These are phyloP conservation scores for Xylariaceae sp. DNA, from an alignment of 2,329 filamentous ascomycete genomes.

Conservation along the genomic window DNA sequence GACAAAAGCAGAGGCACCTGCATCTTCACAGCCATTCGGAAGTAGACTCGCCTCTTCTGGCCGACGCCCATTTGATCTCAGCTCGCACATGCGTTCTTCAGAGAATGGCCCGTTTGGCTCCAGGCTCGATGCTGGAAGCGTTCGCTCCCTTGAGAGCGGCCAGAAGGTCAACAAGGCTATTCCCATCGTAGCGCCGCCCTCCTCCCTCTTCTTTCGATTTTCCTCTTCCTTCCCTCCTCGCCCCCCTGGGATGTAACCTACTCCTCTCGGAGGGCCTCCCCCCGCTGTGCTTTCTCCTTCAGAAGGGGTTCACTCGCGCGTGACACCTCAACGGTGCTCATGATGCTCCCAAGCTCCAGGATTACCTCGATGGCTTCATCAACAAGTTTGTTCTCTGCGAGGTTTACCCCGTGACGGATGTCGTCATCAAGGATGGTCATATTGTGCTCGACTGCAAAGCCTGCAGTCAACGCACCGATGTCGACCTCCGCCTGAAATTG, in stretches of 20 bases:
- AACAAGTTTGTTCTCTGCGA: constrained; percentile 98
- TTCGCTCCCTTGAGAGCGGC: constrained; percentile 16
- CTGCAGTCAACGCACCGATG: constrained; percentile 86
- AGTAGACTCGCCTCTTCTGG: constrained; percentile 3
- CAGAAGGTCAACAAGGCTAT: constrained; percentile 26
- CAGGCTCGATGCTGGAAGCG: constrained; percentile 13
- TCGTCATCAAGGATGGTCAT: constrained; percentile 85
- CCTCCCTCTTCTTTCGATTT: no score
- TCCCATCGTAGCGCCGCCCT: constrained; percentile 27
- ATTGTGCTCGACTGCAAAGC: constrained; percentile 98
- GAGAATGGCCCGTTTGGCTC: constrained; percentile 21
- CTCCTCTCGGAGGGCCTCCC: no score
- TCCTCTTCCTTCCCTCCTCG: no score
- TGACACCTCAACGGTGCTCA: constrained; percentile 99
- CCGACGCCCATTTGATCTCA: constrained; percentile 6
- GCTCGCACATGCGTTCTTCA: constrained; percentile 5
- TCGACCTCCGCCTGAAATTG: constrained; percentile 90
- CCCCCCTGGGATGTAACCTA: no score
- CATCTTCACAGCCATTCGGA: not conserved
- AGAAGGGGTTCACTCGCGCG: no score
- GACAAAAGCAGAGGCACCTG: constrained; percentile 24
- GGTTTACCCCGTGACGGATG: constrained; percentile 96
- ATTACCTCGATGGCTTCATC: constrained; percentile 98
- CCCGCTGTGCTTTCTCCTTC: no score
- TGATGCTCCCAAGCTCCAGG: constrained; percentile 90